Conservation (phyloP, 495 filamentous ascomycete genomes). For the Aspergillus cavernicola region DNA sequence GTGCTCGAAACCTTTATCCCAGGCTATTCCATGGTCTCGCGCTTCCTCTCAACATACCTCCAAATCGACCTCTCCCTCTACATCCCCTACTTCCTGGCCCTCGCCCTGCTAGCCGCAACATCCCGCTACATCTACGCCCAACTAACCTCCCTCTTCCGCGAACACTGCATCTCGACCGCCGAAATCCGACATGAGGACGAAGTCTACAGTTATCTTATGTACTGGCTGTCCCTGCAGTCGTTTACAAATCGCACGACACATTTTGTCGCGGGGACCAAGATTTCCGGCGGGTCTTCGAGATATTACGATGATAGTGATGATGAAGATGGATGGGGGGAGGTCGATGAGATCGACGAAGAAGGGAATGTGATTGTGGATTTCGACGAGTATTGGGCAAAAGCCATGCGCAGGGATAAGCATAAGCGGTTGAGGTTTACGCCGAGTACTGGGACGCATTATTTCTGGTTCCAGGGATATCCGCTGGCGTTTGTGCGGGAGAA, state of each 20-base stretch:
- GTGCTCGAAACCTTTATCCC: slow-evolving; percentile 74
- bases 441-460: slow-evolving; percentile 60
- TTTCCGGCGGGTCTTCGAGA: slow-evolving; percentile 43
- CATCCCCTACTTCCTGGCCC: slow-evolving; percentile 56
- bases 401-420: slow-evolving; percentile 47
- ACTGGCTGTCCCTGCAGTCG: slow-evolving; percentile 60
- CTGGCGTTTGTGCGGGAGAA: slow-evolving; percentile 52
- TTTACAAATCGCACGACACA: slow-evolving; percentile 54
- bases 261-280: slow-evolving; percentile 60
- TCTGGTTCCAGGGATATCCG: slow-evolving; percentile 56
- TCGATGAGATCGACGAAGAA: slow-evolving; percentile 42
- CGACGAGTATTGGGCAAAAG: slow-evolving; percentile 48
- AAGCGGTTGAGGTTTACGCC: slow-evolving; percentile 63
- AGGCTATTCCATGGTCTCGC: slow-evolving; percentile 63
- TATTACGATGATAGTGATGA: slow-evolving; percentile 43
- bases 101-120: slow-evolving; percentile 46
- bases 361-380: slow-evolving; percentile 22
- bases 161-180: slow-evolving; percentile 49
- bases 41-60: slow-evolving; percentile 54
- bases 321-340: slow-evolving; percentile 24
- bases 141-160: slow-evolving; percentile 28
- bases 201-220: slow-evolving; percentile 66
- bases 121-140: slow-evolving; percentile 48
- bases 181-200: slow-evolving; percentile 66
- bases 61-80: slow-evolving; percentile 70